Base-by-base conservation (phyloP, 306 rosid species). In the Trifolium repens region DNA sequence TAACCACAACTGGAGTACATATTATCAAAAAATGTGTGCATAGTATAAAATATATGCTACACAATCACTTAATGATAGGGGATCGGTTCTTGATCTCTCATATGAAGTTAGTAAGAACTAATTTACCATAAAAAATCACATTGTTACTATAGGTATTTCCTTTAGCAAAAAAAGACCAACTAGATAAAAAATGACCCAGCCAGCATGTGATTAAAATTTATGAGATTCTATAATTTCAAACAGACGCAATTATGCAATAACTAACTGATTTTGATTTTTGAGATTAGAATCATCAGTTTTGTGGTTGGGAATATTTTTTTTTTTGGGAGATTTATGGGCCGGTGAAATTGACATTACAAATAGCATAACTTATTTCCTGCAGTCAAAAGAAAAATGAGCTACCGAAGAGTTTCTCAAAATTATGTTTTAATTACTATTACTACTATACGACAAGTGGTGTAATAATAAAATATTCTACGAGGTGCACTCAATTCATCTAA, bases 21-120 rank as follows among this genome's bases (percentile, higher is more conserved):
- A 54, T n/a, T 80, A 34, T 79, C 0, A 15, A 75, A 49, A 24
- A 37, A 67, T 32, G n/a, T 2, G 8, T 72, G 58, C 16, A 34
- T 30, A 7, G 15, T 32, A 61, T 12, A 2, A 40, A 46, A 72
- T 42, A 55, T 14, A 44, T 72, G 19, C 57, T 19, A 9, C 46
- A 79, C 30, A 70, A 32, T 40, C 72, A 65, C 24, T 54, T 39
- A 79, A 79, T 32, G 34, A 71, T 26, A 27, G 9, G 81, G 50
- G 62, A 47, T 50, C 11, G 0, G 61, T 19, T 68, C 32, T 10
- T 3, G 30, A 61, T 26, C 44, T 24, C 46, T 49, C 22, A 17
- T 10, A n/a, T 43, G 26, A 61, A n/a, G 54, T 74, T 68, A 30
- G 26, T 47, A n/a, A 35, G 26, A 70, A 54, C 50, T 39, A 68